A percentile compares a stretch with the other conserved stretches of the same genome.
Conservation (phyloP, 2,329 filamentous ascomycete species). For the Ophiostoma triangulosporum region DNA sequence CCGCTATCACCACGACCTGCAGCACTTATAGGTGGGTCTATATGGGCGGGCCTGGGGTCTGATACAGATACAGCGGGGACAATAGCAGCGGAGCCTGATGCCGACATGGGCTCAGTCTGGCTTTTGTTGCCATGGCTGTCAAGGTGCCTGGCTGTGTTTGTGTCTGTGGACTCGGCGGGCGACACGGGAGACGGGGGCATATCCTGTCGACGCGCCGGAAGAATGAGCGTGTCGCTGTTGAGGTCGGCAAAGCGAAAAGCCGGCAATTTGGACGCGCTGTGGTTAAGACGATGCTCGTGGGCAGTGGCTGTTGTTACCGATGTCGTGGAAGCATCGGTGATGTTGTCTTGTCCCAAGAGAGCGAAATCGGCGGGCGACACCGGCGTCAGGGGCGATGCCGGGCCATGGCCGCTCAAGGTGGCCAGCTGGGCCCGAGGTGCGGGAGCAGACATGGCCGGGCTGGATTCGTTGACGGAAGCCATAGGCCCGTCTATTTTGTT, state of each 20-base stretch:
- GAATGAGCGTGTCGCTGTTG: conserved; percentile 23
- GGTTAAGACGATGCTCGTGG: conserved; percentile 32
- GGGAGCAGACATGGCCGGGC: neutral
- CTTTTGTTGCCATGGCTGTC: neutral
- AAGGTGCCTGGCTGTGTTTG: neutral
- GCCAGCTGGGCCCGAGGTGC: neutral
- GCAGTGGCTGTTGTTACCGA: neutral
- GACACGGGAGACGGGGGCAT: conserved; percentile 28
- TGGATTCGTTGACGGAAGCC: neutral
- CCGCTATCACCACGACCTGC: neutral
- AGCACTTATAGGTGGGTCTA: neutral
- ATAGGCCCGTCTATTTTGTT: neutral
- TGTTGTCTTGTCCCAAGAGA: neutral
- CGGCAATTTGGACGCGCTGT: conserved; percentile 42
- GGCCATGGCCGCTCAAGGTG: neutral
- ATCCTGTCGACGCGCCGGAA: conserved; percentile 23
- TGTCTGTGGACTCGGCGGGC: conserved; percentile 13
- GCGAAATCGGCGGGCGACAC: neutral
- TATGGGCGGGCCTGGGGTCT: conserved; percentile 1
- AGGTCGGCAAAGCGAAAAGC: conserved; percentile 41
- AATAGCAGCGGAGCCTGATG: neutral
- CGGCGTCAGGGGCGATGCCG: neutral
- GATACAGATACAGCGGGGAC: conserved; percentile 3
- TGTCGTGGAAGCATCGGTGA: neutral
- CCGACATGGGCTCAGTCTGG: neutral